Base-by-base conservation (phyloP, 1,139 yeast species). In the Nakaseomyces delphensis region DNA sequence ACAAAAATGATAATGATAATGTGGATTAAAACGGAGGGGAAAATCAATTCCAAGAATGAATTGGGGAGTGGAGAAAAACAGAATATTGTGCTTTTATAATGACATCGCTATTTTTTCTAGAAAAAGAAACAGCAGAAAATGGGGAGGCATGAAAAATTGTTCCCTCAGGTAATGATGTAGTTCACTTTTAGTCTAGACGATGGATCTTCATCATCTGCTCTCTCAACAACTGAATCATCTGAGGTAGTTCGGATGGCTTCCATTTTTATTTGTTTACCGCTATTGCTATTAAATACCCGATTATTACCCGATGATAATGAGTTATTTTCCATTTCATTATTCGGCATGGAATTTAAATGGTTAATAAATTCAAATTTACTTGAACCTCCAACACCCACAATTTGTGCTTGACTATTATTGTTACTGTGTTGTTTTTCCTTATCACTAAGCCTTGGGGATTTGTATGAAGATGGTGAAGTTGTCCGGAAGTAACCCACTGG, bases 381-480 rank as follows among this genome's bases (percentile, higher is more conserved):
- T 4, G 13, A 11, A 8, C 4, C 23, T 16, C 23, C 15, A 18
- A n/a, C 10, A 7, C 13, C 23, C 23, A 31, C 18, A 8, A 4
- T 10, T n/a, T 18, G 28, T 10, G 28, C 28, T 8, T 10, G 4
- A 18, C 23, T 14, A 31, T 31, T 16, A 11, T 21, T 27, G 21
- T 13, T 20, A 21, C 37, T 33, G 13, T 33, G 37, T 4, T 33
- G 37, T 14, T 27, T 20, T 19, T 33, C 21, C 21, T 4, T 33
- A 33, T 21, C 27, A 20, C 18, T 20, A 7, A 27, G 37, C 27
- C n/a, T 33, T n/a, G 37, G 37, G 4, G 18, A 33, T 4, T 11
- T 33, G 18, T 33, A 33, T 11, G 37, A 33, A n/a, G 37, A 33
- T 6, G 37, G 37, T 13, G 37, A 33, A 13, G 37, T 33, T 7